phyloP scores from a whole-genome alignment of 2,329 filamentous ascomycete genomes.

The Sporothrix dimorphospora region DNA sequence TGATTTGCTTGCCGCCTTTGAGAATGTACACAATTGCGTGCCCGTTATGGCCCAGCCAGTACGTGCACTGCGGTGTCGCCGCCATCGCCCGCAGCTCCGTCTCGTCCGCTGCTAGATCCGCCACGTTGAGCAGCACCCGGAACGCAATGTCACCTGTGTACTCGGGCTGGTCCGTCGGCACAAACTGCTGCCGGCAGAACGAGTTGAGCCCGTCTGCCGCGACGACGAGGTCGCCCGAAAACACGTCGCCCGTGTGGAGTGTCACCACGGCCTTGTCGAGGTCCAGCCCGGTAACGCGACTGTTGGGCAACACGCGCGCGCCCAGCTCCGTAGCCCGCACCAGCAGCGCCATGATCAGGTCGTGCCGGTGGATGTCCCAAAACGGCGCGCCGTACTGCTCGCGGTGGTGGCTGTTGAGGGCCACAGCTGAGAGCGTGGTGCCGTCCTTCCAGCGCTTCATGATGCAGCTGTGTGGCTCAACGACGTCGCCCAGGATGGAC shows the following conservation, averaged over 20 bases:
- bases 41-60: conserved; percentile 27
- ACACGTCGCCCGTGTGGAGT: conserved; percentile 5
- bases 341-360: conserved; percentile 29
- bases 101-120: conserved; percentile 5
- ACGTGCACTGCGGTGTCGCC: conserved; percentile 26
- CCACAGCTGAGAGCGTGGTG: conserved; percentile 21
- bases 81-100: neutral
- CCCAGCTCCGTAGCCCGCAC: conserved; percentile 24
- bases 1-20: conserved; percentile 29
- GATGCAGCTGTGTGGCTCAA: conserved; percentile 28
- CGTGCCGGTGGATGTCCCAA: conserved; percentile 30
- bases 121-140: conserved; percentile 27
- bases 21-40: conserved; percentile 31
- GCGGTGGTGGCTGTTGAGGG: conserved; percentile 18
- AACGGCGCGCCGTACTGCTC: conserved; percentile 28
- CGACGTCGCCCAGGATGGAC: conserved; percentile 22
- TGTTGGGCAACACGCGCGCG: conserved; percentile 20
- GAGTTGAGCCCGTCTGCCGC: conserved; percentile 27
- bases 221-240: conserved; percentile 23
- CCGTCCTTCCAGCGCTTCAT: conserved; percentile 27
- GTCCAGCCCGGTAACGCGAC: conserved; percentile 25
- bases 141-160: conserved; percentile 29
- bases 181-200: conserved; percentile 19
- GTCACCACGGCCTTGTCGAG: conserved; percentile 23
- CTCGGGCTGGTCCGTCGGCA: conserved; percentile 28